A percentile compares a stretch with the other conserved stretches of the same genome.
Conservation (phyloP, 257 asterid genomes). For the Parsonsia alboflavescens region DNA sequence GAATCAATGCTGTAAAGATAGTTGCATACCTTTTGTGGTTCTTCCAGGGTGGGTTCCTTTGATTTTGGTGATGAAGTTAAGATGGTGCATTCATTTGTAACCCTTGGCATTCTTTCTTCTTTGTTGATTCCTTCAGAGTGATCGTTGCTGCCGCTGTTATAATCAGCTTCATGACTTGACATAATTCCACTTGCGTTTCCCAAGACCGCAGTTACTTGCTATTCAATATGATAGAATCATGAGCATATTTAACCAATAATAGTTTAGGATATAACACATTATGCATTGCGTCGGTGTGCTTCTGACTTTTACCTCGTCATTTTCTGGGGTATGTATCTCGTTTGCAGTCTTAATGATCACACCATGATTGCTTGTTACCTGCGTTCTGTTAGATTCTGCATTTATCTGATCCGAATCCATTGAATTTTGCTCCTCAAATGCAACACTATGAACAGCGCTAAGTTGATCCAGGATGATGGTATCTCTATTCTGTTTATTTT, state of each 20-base stretch:
- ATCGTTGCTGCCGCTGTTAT: conserved; percentile 11
- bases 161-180: conserved; percentile 15
- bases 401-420: conserved; percentile 13
- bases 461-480: conserved; percentile 5
- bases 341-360: conserved; percentile 18
- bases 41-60: conserved; percentile 16
- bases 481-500: conserved; percentile 16
- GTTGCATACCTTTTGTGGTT: conserved; percentile 30
- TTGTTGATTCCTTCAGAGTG: conserved; percentile 10
- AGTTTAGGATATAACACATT: neutral
- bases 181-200: conserved; percentile 21
- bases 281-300: neutral
- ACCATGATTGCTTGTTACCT: neutral
- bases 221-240: conserved; percentile 11
- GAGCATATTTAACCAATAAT: neutral
- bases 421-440: conserved; percentile 11
- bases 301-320: conserved; percentile 21
- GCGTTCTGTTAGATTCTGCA: neutral
- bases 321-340: conserved; percentile 6
- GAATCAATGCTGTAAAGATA: conserved; percentile 10
- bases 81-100: conserved; percentile 21
- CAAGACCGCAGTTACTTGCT: conserved; percentile 27
- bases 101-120: conserved; percentile 13
- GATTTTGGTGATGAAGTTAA: conserved; percentile 16
- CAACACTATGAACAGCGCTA: conserved; percentile 14